phyloP scores from a whole-genome alignment of 768 basidiomycete species.

The Agaricus blazei region DNA sequence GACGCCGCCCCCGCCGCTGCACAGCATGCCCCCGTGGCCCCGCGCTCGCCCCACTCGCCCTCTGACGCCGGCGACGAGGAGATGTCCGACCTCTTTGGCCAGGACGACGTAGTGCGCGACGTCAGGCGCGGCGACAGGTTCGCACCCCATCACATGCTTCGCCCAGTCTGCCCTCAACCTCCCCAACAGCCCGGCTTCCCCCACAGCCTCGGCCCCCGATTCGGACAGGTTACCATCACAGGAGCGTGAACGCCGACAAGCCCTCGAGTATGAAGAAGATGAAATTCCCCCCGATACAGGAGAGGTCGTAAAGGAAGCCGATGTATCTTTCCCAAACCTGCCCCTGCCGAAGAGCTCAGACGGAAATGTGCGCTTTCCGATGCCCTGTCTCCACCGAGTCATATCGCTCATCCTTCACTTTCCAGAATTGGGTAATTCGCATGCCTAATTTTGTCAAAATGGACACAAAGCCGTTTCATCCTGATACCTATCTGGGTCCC shows the following conservation, averaged over 20 bases:
- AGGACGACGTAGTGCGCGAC: slow-evolving; percentile 47
- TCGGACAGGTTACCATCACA: slow-evolving; percentile 63
- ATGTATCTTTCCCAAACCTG: slow-evolving; percentile 82
- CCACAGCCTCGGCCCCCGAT: slow-evolving; percentile 47
- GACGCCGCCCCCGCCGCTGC: slow-evolving; percentile 18
- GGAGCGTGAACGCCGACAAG: slow-evolving; percentile 58
- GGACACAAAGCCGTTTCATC: slow-evolving; percentile 86
- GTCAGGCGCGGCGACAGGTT: slow-evolving; percentile 45
- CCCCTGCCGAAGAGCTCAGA: slow-evolving; percentile 78
- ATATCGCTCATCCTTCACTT: neutral
- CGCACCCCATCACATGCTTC: slow-evolving; percentile 18
- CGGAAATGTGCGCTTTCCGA: slow-evolving; percentile 56
- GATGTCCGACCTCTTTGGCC: slow-evolving; percentile 80
- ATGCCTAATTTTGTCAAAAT: slow-evolving; percentile 93
- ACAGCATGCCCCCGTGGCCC: slow-evolving; percentile 40
- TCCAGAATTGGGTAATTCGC: slow-evolving; percentile 85
- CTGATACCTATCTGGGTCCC: slow-evolving; percentile 77
- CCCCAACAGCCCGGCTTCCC: slow-evolving; percentile 28
- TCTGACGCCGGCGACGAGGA: slow-evolving; percentile 38
- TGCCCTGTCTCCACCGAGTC: neutral
- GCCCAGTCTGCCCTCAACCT: slow-evolving; percentile 7
- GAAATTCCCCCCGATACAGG: slow-evolving; percentile 49
- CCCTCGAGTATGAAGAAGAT: slow-evolving; percentile 79
- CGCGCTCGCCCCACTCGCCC: slow-evolving; percentile 18
- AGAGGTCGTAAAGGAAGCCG: slow-evolving; percentile 53